Conservation (phyloP, 306 rosid species). For the Vigna mungo region DNA sequence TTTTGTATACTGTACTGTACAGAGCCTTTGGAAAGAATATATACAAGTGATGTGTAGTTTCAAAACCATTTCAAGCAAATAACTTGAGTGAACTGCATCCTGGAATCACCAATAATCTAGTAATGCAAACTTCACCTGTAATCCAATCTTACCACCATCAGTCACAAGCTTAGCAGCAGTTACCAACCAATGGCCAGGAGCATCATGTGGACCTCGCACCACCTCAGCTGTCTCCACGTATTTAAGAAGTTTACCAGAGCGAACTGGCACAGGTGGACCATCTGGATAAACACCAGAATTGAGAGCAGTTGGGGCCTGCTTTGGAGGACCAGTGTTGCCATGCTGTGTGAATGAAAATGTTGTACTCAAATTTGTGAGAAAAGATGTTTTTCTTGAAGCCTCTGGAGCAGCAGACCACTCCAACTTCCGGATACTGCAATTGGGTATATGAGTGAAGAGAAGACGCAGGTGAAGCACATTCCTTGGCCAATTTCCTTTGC, state of each 20-base stretch:
- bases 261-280: conserved; percentile 79
- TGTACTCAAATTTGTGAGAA: conserved; percentile 86
- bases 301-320: conserved; percentile 73
- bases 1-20: conserved; percentile 53
- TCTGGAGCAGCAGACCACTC: conserved; percentile 89
- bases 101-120: conserved; percentile 71
- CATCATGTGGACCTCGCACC: conserved; percentile 84
- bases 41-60: conserved; percentile 38
- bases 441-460: conserved; percentile 70
- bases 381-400: conserved; percentile 73
- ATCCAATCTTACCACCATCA: conserved; percentile 81
- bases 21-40: conserved; percentile 44
- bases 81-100: conserved; percentile 30
- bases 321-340: conserved; percentile 57
- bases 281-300: conserved; percentile 91
- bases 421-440: conserved; percentile 73
- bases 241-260: conserved; percentile 68
- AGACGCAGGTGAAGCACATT: conserved; percentile 87
- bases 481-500: conserved; percentile 90
- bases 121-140: conserved; percentile 88
- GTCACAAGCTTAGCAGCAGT: conserved; percentile 84
- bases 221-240: conserved; percentile 87
- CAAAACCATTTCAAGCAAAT: conserved; percentile 41
- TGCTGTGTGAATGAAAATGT: conserved; percentile 92
- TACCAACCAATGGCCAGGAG: conserved; percentile 96